phyloP scores from a whole-genome alignment of 2,329 filamentous ascomycete genomes.

The Graphiopsis chlorocephala region DNA sequence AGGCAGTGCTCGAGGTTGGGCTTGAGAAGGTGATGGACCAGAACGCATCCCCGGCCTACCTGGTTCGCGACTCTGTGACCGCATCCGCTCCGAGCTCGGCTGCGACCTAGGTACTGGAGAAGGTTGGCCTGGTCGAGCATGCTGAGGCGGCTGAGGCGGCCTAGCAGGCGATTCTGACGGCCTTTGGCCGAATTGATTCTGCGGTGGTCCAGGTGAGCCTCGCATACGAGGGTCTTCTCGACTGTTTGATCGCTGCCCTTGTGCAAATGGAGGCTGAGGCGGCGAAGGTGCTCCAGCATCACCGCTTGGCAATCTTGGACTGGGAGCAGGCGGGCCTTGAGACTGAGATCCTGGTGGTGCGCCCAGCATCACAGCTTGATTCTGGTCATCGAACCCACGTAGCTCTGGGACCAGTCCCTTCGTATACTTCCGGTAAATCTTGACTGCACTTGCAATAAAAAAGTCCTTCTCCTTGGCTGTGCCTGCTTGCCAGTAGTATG shows the following conservation, averaged over 20 bases:
- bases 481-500: constrained; percentile 95
- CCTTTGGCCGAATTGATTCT: constrained; percentile 27
- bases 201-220: constrained; percentile 31
- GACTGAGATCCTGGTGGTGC: constrained; percentile 13
- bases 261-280: constrained; percentile 32
- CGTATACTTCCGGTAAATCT: constrained; percentile 96
- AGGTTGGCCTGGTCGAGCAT: not conserved
- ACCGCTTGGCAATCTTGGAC: constrained; percentile 1
- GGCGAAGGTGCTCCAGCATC: constrained; percentile 10
- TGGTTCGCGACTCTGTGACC: constrained; percentile 29
- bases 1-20: constrained; percentile 5
- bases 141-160: not conserved
- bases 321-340: constrained; percentile 1
- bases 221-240: constrained; percentile 31
- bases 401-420: constrained; percentile 77
- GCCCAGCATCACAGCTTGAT: constrained; percentile 73
- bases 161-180: constrained; percentile 17
- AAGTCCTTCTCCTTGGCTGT: constrained; percentile 97
- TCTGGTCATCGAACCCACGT: constrained; percentile 75
- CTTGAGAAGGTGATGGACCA: constrained; percentile 27
- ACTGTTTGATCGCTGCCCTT: constrained; percentile 27
- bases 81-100: constrained; percentile 36
- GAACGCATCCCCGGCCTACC: constrained; percentile 24
- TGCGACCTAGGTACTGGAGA: constrained; percentile 24
- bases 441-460: constrained; percentile 92